Evolutionary conservation across 805 yeast genomes (phyloP), one percentile per base, ranked within the genome.

Genomic region (Starmerella khaoyaiensis): DNA sequence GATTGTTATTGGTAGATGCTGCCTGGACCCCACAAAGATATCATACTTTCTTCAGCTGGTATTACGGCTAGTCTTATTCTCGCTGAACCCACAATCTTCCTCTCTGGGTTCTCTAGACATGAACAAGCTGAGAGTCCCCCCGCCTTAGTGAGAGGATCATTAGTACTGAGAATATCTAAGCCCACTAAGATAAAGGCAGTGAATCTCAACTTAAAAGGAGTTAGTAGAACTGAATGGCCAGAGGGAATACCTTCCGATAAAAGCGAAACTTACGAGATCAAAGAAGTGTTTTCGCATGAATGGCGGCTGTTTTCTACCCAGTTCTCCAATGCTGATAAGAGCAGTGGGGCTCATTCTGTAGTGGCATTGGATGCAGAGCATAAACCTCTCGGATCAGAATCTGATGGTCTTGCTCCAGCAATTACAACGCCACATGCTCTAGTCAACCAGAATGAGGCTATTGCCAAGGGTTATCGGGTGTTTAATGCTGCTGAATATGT

Each of bases 231-330:
- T 0, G 94, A 86, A 43, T 86, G 96, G 95, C 96, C 96, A 3
- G 96, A 90, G 53, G 98, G 98, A 2, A 86, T 87, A 15, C 97
- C 97, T 0, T 95, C 96, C 0, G 81, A 79, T 54, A 74, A 75
- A 47, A 63, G 64, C 14, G 79, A 74, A 11, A 75, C 71, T 42
- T 56, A 58, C 23, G 98, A 90, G 48, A 56, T 68, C 17, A 71
- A 69, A 44, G 79, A 71, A 36, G 54, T 86, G 18, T 68, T 82
- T 21, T 68, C 72, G 35, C 96, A 87, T 55, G 74, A 79, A 5
- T 90, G 98, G 98, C 90, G 94, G 0, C 83, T 90, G 54, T 87
- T 72, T 64, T 64, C 55, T 39, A 57, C 62, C 27, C 37, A 41
- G 23, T 24, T 33, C 22, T 31, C 58, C 51, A 50, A 51, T 33